A percentile compares a stretch with the other conserved stretches of the same genome.
Evolutionary conservation across 2,329 filamentous ascomycete species (phyloP).

Genomic region (Botrytis aclada): DNA sequence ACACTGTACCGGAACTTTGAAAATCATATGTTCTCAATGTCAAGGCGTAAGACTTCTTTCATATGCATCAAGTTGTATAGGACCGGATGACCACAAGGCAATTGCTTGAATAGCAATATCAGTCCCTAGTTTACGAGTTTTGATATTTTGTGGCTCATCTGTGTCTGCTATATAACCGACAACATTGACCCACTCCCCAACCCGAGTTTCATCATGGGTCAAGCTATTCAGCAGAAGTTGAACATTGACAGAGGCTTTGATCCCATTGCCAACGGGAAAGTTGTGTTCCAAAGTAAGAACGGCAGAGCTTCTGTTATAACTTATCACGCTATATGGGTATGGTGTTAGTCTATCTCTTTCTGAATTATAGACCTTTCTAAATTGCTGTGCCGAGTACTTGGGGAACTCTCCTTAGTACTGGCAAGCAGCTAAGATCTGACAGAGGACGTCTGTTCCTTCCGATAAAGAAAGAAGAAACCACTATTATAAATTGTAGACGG

Average conservation of each 20-base stretch:
- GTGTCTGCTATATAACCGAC: constrained; percentile 67
- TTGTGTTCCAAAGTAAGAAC: constrained; percentile 66
- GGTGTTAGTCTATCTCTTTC: constrained; percentile 8
- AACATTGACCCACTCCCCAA: constrained; percentile 87
- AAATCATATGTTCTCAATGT: background rate
- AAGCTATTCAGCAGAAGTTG: constrained; percentile 66
- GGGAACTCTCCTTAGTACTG: background rate
- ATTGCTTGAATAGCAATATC: constrained; percentile 64
- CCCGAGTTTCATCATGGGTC: constrained; percentile 58
- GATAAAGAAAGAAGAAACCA: background rate
- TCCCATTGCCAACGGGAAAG: constrained; percentile 49
- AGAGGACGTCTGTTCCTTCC: background rate
- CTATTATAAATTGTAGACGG: background rate
- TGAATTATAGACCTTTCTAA: background rate
- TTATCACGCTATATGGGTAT: constrained; percentile 49
- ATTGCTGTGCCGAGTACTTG: constrained; percentile 1
- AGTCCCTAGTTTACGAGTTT: constrained; percentile 32
- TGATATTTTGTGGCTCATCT: constrained; percentile 18
- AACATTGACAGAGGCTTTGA: constrained; percentile 64
- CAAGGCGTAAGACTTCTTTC: constrained; percentile 44
- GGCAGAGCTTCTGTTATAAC: constrained; percentile 55
- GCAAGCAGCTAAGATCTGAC: background rate
- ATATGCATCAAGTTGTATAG: constrained; percentile 69
- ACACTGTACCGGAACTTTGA: background rate
- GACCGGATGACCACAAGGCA: constrained; percentile 73